Evolutionary conservation across 208 protist genomes (phyloP), one percentile per base, ranked within the genome.

Genomic region (Trypanosomatidae sp.): DNA sequence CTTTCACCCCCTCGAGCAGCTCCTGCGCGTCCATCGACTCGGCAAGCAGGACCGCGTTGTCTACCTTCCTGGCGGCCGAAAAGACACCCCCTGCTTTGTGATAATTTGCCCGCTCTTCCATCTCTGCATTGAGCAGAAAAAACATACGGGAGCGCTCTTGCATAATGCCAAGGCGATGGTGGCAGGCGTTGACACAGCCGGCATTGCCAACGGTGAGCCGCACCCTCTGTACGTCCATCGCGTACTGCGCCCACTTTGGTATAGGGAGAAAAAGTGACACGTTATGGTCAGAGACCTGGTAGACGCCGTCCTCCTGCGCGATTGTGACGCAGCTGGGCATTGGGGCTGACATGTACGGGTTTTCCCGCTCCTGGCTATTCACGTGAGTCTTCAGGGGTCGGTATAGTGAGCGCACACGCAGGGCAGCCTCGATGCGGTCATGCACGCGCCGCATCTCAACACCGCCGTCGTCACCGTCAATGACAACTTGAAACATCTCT

Each of bases 131-230:
- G 58, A 96, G 89, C 25, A 95, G 69, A 69, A 95, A 95, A 71
- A 96, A 96, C 89, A 98, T 96, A 67, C 90, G 79, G n/a, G 90
- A 95, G 41, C 90, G 92, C 77, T 97, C 91, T 77, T 98, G 91
- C 73, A 98, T 94, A 81, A 98, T 98, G 60, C 91, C 92, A 36
- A 98, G 83, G 25, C 94, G 88, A 62, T 98, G 91, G 36, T 82
- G 81, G 71, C 94, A 98, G 10, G 92, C 91, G 17, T 84, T 88
- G 36, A 90, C 84, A 71, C 90, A 95, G 36, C 68, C 69, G 12
- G 83, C 87, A 80, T 96, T 87, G 50, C 86, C 83, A 60, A 93
- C 87, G 33, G 89, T 95, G 9, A 91, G 84, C 56, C 81, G 80
- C 62, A 97, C 74, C 60, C 82, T 82, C 66, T 95, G 87, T 59